Conservation (phyloP, 441 rosid genomes). For the Raphanus hybrid region DNA sequence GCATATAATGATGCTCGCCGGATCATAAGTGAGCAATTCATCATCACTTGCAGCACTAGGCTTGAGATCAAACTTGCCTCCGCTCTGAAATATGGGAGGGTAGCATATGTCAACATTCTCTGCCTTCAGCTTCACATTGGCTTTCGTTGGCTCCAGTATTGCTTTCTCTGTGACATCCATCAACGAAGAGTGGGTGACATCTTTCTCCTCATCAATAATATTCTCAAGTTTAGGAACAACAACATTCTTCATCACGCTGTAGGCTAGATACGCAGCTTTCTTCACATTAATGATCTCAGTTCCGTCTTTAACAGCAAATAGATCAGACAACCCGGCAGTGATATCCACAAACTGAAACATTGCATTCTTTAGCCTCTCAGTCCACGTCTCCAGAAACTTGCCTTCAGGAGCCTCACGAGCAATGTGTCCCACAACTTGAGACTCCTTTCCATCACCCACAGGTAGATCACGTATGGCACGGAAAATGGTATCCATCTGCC, state of each 20-base stretch:
- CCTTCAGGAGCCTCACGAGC: constrained; percentile 88
- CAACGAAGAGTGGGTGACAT: constrained; percentile 70
- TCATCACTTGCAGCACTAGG: constrained; percentile 91
- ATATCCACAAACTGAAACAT: constrained; percentile 62
- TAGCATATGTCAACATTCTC: constrained; percentile 91
- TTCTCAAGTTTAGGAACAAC: constrained; percentile 85
- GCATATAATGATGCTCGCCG: constrained; percentile 80
- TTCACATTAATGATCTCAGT: constrained; percentile 66
- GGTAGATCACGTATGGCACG: constrained; percentile 56
- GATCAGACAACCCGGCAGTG: constrained; percentile 76
- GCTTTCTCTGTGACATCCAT: constrained; percentile 90
- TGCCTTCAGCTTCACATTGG: constrained; percentile 74
- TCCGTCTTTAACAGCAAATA: constrained; percentile 76
- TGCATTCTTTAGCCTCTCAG: constrained; percentile 59
- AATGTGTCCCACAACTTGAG: constrained; percentile 69
- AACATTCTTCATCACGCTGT: constrained; percentile 69
- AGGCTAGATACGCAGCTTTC: constrained; percentile 79
- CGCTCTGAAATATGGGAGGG: constrained; percentile 95
- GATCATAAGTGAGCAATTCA: constrained; percentile 72
- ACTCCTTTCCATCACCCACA: constrained; percentile 43
- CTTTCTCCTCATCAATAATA: constrained; percentile 89
- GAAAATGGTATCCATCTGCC: constrained; percentile 67
- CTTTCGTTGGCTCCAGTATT: constrained; percentile 78
- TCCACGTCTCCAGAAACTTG: constrained; percentile 80
- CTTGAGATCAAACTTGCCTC: constrained; percentile 83